phyloP scores from a whole-genome alignment of 345 rosid genomes.

The Linum trigynum region DNA sequence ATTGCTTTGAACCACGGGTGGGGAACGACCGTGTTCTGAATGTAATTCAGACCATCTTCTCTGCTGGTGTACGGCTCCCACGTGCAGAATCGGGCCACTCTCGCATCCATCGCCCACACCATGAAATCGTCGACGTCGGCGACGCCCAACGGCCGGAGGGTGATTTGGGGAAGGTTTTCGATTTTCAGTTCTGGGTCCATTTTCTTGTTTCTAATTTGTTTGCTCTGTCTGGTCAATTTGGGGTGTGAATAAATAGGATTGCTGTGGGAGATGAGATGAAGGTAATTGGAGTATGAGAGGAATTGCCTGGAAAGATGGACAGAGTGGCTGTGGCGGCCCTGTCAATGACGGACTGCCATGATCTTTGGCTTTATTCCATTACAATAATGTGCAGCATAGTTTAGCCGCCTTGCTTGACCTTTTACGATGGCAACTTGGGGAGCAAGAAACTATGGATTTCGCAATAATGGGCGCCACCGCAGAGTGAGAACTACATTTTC shows the following conservation, averaged over 20 bases:
- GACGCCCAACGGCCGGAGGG: constrained; percentile 33
- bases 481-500: too few relatives aligned
- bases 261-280: neutral
- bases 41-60: constrained; percentile 35
- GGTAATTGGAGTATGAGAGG: neutral
- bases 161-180: constrained; percentile 6
- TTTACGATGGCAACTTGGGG: too few relatives aligned
- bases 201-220: neutral
- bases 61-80: constrained; percentile 44
- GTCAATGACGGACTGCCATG: too few relatives aligned
- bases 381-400: neutral
- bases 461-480: too few relatives aligned
- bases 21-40: constrained; percentile 19
- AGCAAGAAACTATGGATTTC: neutral
- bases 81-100: constrained; percentile 41
- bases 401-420: constrained; percentile 13
- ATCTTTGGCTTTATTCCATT: too few relatives aligned
- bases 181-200: neutral
- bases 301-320: neutral
- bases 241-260: constrained; percentile 16
- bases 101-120: constrained; percentile 53
- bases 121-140: constrained; percentile 51
- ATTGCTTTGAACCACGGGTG: constrained; percentile 67
- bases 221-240: constrained; percentile 5
- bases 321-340: too few relatives aligned